phyloP scores from a whole-genome alignment of 768 basidiomycete species.

The Rhodotorula diobovata region DNA sequence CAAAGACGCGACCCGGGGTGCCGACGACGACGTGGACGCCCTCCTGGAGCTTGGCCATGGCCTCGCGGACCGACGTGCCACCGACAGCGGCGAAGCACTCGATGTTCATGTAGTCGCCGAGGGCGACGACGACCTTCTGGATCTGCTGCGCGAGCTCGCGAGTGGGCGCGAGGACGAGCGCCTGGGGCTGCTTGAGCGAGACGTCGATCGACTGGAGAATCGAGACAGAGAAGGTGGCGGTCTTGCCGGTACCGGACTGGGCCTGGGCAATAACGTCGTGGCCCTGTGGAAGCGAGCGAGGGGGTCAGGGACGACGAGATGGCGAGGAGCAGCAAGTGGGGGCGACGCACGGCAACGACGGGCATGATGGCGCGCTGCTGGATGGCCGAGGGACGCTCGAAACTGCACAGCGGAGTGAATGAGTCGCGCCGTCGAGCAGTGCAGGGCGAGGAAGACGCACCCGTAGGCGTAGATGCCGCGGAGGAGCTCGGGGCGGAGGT shows the following conservation, averaged over 20 bases:
- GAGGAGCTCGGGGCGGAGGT: conserved; percentile 89
- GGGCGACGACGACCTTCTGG: conserved; percentile 88
- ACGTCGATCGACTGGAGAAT: conserved; percentile 97
- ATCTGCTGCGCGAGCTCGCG: conserved; percentile 98
- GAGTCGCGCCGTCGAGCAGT: background rate
- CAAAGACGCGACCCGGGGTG: conserved; percentile 95
- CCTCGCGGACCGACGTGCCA: conserved; percentile 93
- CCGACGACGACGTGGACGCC: conserved; percentile 97
- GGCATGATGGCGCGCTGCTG: conserved; percentile 97
- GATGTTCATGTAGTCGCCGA: conserved; percentile 99
- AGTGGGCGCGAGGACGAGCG: conserved; percentile 93
- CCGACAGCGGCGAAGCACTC: conserved; percentile 98
- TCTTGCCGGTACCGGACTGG: conserved; percentile 99
- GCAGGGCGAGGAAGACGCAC: conserved; percentile 54
- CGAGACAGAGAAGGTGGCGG: conserved; percentile 95
- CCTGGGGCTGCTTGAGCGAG: conserved; percentile 88
- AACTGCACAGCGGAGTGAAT: conserved; percentile 46
- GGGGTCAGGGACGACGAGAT: background rate
- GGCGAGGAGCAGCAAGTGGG: background rate
- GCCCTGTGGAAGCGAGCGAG: conserved; percentile 54
- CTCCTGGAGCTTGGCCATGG: conserved; percentile 93
- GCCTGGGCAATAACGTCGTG: conserved; percentile 99
- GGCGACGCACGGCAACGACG: conserved; percentile 57
- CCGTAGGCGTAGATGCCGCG: conserved; percentile 98
- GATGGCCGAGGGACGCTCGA: conserved; percentile 97